Evolutionary conservation across 2,329 filamentous ascomycete species (phyloP), one percentile per base, ranked within the genome.

Genomic region (Phaeosphaeriaceae sp.): DNA sequence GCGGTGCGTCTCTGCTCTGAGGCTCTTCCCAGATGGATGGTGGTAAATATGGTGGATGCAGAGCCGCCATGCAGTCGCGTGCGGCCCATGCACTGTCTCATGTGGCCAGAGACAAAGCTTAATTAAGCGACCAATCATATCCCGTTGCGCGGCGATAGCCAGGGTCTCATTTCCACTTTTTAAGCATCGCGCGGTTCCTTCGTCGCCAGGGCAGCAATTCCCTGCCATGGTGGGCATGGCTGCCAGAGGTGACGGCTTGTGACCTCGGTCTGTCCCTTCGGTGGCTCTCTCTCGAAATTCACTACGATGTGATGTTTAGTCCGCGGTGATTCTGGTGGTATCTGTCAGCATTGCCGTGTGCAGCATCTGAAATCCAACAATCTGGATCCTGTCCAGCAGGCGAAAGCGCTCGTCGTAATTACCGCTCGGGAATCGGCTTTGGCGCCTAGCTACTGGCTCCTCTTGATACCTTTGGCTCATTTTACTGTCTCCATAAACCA

Each of bases 161-260:
- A 52, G 50, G 48, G 57, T 59, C 65, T 65, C 58, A 73, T 74
- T 75, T 74, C 73, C 72, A 71, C 71, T 73, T 70, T 72, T 69
- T 71, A 72, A 70, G 65, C 68, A 67, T 56, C 52, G 54, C 63
- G 62, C 59, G 55, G 66, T 27, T 57, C 57, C 42, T 21, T 22
- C 19, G 33, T 52, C 53, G 47, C 13, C 31, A 36, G 31, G 31
- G 11, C 31, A 36, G 31, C 31, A 36, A 36, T 36, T n/a, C n/a
- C n/a, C n/a, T n/a, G n/a, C n/a, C n/a, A n/a, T n/a, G n/a, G n/a
- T n/a, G n/a, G n/a, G 65, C 52, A 52, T 60, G 58, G 54, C 44
- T 50, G 22, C 54, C 31, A 17, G 21, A 56, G 48, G 52, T 51
- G 54, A 45, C 19, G 19, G n/a, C 19, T 45, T 24, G 21, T 55